Percentiles rank a stretch among this genome's conserved stretches.
Evolutionary conservation across 2,329 filamentous ascomycete genomes (phyloP).

Genomic region (Microdochium trichocladiopsis): DNA sequence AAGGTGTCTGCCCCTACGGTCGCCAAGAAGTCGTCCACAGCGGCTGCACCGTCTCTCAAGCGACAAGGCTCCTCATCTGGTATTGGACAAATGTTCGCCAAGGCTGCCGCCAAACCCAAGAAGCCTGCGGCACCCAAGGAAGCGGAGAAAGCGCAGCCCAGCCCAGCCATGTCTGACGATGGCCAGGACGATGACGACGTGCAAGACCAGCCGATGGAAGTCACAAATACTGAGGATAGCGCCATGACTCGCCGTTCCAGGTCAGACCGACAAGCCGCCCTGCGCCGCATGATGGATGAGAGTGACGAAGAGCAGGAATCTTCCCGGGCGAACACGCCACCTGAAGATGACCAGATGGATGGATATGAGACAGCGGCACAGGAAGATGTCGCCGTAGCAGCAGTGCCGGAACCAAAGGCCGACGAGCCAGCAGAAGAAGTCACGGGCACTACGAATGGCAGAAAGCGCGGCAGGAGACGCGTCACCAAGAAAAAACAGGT

Average conservation of each 20-base stretch:
- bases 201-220: slow-evolving; percentile 14
- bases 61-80: slow-evolving; percentile 28
- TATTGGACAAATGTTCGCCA: slow-evolving; percentile 26
- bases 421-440: slow-evolving; percentile 19
- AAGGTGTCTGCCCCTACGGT: slow-evolving; percentile 22
- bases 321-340: slow-evolving; percentile 10
- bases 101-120: slow-evolving; percentile 21
- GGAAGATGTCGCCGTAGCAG: slow-evolving; percentile 4
- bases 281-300: slow-evolving; percentile 25
- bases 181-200: slow-evolving; percentile 23
- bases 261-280: slow-evolving; percentile 17
- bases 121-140: slow-evolving; percentile 9
- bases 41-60: slow-evolving; percentile 36
- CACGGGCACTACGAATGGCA: slow-evolving; percentile 16
- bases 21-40: slow-evolving; percentile 28
- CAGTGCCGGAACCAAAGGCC: slow-evolving; percentile 10
- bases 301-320: slow-evolving; percentile 20
- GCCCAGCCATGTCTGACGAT: slow-evolving; percentile 21
- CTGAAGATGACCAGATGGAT: slow-evolving; percentile 11
- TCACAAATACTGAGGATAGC: slow-evolving; percentile 11
- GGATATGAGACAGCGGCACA: slow-evolving; percentile 5
- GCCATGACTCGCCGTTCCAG: slow-evolving; percentile 12
- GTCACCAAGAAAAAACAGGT: slow-evolving; percentile 24
- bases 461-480: slow-evolving; percentile 20
- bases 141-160: slow-evolving; percentile 10